A percentile compares a stretch with the other conserved stretches of the same genome.
Conservation (phyloP, 352 stramenopile species). For the Aphanomyces astaci region DNA sequence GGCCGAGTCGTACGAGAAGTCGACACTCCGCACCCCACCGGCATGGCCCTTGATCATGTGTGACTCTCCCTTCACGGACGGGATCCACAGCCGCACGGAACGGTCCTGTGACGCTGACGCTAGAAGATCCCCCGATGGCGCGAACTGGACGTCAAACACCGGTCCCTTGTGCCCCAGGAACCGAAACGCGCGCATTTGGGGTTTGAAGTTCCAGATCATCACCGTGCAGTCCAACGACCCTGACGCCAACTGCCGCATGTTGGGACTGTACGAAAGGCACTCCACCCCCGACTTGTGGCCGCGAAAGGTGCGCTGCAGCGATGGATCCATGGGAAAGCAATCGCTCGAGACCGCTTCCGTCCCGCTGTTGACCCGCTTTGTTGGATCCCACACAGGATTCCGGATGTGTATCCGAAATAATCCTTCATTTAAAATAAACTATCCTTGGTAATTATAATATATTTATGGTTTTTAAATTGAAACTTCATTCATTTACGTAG, state of each 20-base stretch:
- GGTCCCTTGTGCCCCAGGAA: conserved; percentile 71
- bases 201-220: conserved; percentile 90
- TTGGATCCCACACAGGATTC: no score
- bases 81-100: conserved; percentile 86
- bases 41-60: conserved; percentile 66
- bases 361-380: no score
- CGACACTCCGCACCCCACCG: conserved; percentile 65
- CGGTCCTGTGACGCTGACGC: conserved; percentile 87
- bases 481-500: no score
- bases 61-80: conserved; percentile 63
- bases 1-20: conserved; percentile 68
- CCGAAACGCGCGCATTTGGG: conserved; percentile 69
- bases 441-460: no score
- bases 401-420: no score
- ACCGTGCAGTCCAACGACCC: conserved; percentile 64
- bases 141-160: conserved; percentile 74
- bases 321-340: conserved; percentile 54
- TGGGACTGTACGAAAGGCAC: conserved; percentile 75
- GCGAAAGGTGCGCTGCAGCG: conserved; percentile 82
- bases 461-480: no score
- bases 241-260: conserved; percentile 81
- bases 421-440: no score
- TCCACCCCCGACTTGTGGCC: conserved; percentile 74
- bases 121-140: conserved; percentile 66
- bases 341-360: no score